A percentile compares a stretch with the other conserved stretches of the same genome.
Evolutionary conservation across 169 alveolate genomes (phyloP).

Genomic region (Blepharisma undulans): DNA sequence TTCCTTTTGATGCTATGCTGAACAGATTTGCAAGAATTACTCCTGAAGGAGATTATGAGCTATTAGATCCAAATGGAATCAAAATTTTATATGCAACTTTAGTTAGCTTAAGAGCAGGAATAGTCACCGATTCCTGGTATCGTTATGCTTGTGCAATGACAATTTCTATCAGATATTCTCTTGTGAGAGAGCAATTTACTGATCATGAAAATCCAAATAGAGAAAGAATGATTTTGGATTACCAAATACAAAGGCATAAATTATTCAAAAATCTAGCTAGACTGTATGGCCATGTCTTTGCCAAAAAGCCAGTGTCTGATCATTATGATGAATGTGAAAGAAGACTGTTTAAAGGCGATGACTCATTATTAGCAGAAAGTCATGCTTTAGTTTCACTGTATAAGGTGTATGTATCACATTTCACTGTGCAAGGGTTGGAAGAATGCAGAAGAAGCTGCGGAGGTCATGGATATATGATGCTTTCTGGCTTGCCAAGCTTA

Average conservation of each 20-base stretch:
- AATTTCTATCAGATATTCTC: slow-evolving; percentile 14
- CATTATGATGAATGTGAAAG: neutral
- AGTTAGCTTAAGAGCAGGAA: slow-evolving; percentile 43
- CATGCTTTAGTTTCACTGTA: slow-evolving; percentile 29
- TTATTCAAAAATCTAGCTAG: neutral
- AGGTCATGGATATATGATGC: slow-evolving; percentile 55
- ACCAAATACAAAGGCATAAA: slow-evolving; percentile 21
- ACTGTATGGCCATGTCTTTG: slow-evolving; percentile 5
- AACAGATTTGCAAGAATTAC: slow-evolving; percentile 43
- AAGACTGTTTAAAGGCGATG: neutral
- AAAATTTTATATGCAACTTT: slow-evolving; percentile 65
- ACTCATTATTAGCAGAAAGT: neutral
- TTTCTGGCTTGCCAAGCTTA: slow-evolving; percentile 3
- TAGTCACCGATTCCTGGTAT: neutral
- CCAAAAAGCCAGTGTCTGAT: neutral
- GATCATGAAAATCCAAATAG: neutral
- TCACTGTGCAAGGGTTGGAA: neutral
- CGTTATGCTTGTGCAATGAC: slow-evolving; percentile 28
- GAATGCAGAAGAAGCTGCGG: slow-evolving; percentile 59
- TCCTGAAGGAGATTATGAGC: slow-evolving; percentile 33
- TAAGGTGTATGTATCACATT: slow-evolving; percentile 36
- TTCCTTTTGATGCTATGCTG: slow-evolving; percentile 49
- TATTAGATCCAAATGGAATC: slow-evolving; percentile 49
- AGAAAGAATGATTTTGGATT: slow-evolving; percentile 5
- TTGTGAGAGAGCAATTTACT: slow-evolving; percentile 1